Percentiles rank a stretch among this genome's conserved stretches.
Evolutionary conservation across 2,329 filamentous ascomycete genomes (phyloP).

Genomic region (Exophiala bonariae): DNA sequence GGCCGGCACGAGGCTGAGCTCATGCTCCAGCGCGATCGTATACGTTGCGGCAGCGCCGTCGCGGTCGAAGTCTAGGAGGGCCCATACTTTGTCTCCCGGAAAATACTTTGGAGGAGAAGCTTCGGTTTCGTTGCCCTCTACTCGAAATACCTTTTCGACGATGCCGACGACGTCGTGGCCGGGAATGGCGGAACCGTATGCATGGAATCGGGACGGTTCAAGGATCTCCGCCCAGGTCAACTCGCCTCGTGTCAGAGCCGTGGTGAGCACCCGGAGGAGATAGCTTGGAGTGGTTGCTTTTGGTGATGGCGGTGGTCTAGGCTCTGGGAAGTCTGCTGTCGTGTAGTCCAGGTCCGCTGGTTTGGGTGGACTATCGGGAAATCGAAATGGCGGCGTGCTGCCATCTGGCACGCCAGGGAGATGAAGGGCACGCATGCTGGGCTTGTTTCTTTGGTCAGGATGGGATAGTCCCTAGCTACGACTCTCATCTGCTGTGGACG

Average conservation of each 20-base stretch:
- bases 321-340: conserved; percentile 35
- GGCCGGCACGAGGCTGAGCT: conserved; percentile 29
- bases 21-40: conserved; percentile 37
- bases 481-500: no score
- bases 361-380: conserved; percentile 17
- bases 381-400: conserved; percentile 7
- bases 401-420: conserved; percentile 9
- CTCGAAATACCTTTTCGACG: conserved; percentile 34
- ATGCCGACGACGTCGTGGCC: conserved; percentile 43
- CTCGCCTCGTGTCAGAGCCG: conserved; percentile 41
- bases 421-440: conserved; percentile 12
- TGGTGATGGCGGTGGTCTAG: conserved; percentile 19
- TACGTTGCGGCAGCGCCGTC: conserved; percentile 46
- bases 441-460: not conserved
- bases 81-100: conserved; percentile 42
- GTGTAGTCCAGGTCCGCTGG: conserved; percentile 36
- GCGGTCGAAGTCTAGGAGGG: conserved; percentile 37
- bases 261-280: conserved; percentile 40
- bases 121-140: conserved; percentile 28
- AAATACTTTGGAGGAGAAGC: conserved; percentile 39
- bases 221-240: conserved; percentile 31
- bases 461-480: no score
- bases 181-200: conserved; percentile 37
- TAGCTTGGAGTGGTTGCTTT: conserved; percentile 36
- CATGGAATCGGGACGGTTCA: conserved; percentile 29